Evolutionary conservation across 805 yeast genomes (phyloP).

Genomic region (Phaffomyces antillensis): DNA sequence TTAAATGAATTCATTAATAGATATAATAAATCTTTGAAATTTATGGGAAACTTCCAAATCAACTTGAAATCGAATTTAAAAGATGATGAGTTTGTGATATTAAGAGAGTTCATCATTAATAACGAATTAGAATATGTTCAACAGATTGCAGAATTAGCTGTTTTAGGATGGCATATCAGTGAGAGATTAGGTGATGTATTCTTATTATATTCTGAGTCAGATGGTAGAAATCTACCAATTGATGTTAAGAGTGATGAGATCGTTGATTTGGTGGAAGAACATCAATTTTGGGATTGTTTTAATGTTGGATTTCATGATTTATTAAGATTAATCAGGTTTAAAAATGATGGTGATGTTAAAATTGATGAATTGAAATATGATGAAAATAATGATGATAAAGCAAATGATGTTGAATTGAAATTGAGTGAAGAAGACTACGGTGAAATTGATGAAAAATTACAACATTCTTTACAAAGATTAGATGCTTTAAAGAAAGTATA

Average conservation of each 20-base stretch:
- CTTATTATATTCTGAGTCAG: slow-evolving; percentile 1
- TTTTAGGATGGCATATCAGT: slow-evolving; percentile 2
- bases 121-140: neutral
- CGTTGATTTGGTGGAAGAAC: slow-evolving; percentile 1
- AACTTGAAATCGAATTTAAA: neutral
- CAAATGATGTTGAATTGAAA: neutral
- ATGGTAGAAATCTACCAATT: slow-evolving; percentile 1
- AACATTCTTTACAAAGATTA: slow-evolving; percentile 5
- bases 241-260: too few relatives aligned
- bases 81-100: neutral
- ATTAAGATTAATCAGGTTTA: neutral
- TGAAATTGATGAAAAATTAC: slow-evolving; percentile 3
- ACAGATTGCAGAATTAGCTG: neutral
- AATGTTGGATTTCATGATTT: neutral
- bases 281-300: slow-evolving; percentile 5
- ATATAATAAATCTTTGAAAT: neutral
- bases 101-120: neutral
- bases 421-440: neutral
- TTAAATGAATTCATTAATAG: neutral
- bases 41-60: neutral
- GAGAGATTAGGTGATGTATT: neutral
- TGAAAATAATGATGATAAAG: neutral
- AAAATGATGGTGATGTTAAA: neutral
- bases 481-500: slow-evolving; percentile 12
- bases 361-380: too few relatives aligned